Evolutionary conservation across 106 monocot genomes (phyloP), one percentile per base, ranked within the genome.

Genomic region (Phalaenopsis equestris): DNA sequence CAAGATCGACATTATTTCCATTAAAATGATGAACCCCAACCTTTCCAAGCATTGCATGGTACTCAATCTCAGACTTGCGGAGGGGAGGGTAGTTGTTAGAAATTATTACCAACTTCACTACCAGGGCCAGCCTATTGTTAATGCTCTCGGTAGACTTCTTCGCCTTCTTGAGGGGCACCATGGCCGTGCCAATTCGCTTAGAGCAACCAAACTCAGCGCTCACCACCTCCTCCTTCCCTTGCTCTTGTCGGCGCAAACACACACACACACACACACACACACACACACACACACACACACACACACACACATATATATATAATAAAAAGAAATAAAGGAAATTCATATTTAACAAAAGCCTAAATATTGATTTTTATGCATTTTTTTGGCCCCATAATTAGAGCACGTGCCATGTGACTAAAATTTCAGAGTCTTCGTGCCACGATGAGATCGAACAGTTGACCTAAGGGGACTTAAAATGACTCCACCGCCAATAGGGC

Each of bases 11-110:
- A 41, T 78, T 78, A 78, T 78, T 92, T 78, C 92, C 92, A 76
- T 90, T 87, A 39, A 88, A 92, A 58, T 92, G 92, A 72, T 92
- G 92, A 3, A 92, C 92, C 55, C 87, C 90, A 84, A 92, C 84
- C 78, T 92, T 92, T 4, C 90, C 92, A 70, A 92, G 46, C 92
- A 92, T 92, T 43, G 92, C 92, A 81, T 88, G 90, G 67, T 92
- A 92, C 80, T 92, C 90, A 23, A 90, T 92, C 67, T 90, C 87
- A 41, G 92, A 92, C 74, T 90, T 92, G 36, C 92, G 86, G 9
- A 92, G 86, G 23, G 92, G 92, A n/a, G 92, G 90, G 81, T 90
- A 92, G 72, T 92, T 92, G 84, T 92, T 92, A 49, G 90, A 64
- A 19, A 92, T 86, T 3, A 92, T 92, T 6, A 92, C 77, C 76